A percentile compares a stretch with the other conserved stretches of the same genome.
Conservation (phyloP, 1,284 basidiomycete genomes). For the Cryptococcus sp. region DNA sequence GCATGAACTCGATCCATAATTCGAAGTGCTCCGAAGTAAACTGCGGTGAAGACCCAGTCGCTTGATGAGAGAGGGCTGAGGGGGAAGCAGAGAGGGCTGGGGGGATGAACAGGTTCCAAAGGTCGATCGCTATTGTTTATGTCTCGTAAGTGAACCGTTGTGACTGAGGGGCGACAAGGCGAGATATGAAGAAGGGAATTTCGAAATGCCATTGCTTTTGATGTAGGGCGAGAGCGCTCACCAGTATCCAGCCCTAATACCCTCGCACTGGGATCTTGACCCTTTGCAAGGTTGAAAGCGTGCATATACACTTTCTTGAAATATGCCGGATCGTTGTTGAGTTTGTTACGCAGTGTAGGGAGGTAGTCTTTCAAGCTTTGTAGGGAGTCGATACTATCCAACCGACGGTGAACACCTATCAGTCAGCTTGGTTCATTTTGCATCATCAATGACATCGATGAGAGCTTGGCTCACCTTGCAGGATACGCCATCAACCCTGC, state of each 20-base stretch:
- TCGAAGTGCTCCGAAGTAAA: constrained; percentile 70
- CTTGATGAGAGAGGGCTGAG: constrained; percentile 58
- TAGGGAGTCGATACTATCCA: constrained; percentile 68
- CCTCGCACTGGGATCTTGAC: constrained; percentile 62
- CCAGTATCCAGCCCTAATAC: constrained; percentile 57
- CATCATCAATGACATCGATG: too few relatives aligned
- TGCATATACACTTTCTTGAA: constrained; percentile 86
- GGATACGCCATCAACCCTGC: constrained; percentile 71
- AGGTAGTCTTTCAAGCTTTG: constrained; percentile 66
- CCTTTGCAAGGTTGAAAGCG: constrained; percentile 81
- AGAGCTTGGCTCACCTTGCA: constrained; percentile 33
- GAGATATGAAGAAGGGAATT: not conserved
- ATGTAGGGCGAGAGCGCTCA: constrained; percentile 24
- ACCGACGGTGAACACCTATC: not conserved
- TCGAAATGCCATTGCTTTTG: not conserved
- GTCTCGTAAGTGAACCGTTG: not conserved
- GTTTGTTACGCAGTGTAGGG: constrained; percentile 62
- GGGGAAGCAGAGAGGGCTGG: constrained; percentile 74
- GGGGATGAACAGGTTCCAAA: constrained; percentile 83
- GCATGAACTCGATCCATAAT: constrained; percentile 80
- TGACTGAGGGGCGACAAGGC: not conserved
- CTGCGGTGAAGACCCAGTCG: constrained; percentile 51
- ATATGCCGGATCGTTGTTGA: constrained; percentile 69
- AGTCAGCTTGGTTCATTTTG: not conserved
- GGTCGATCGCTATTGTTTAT: constrained; percentile 45